These are phyloP conservation scores for Plectosphaerella plurivora DNA, from an alignment of 2,329 filamentous ascomycete species.

Conservation along the genomic window DNA sequence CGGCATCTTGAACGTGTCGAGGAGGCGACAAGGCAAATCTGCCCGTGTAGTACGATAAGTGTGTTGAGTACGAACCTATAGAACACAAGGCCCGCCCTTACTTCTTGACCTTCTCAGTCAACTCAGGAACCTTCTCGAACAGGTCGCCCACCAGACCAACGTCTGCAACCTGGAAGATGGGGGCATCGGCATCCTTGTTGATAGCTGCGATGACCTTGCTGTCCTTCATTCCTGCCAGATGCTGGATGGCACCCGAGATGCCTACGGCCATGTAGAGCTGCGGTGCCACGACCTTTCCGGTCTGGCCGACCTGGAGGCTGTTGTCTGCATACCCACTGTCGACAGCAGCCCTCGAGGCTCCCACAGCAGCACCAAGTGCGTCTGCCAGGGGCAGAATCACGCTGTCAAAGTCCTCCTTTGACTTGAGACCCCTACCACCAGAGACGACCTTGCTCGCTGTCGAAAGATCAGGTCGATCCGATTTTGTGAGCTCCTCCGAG, in stretches of 20 bases:
- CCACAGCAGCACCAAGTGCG: constrained; percentile 88
- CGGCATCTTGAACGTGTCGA: constrained; percentile 25
- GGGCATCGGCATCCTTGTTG: constrained; percentile 95
- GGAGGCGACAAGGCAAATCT: too few species aligned
- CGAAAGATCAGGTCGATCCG: constrained; percentile 86
- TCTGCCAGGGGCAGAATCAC: constrained; percentile 91
- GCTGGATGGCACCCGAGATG: constrained; percentile 96
- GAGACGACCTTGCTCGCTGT: constrained; percentile 90
- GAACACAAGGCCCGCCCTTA: not conserved
- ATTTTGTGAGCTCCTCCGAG: constrained; percentile 87
- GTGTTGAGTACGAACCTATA: not conserved
- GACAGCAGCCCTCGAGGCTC: constrained; percentile 89
- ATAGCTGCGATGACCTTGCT: constrained; percentile 99
- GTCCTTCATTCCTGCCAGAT: constrained; percentile 99
- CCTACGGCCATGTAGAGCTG: constrained; percentile 93
- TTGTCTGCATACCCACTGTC: constrained; percentile 98
- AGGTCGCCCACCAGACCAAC: constrained; percentile 93
- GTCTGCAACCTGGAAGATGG: constrained; percentile 97
- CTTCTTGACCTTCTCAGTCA: constrained; percentile 87
- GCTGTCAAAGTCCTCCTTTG: constrained; percentile 94
- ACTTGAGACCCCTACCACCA: constrained; percentile 91
- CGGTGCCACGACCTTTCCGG: constrained; percentile 96
- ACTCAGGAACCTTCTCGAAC: constrained; percentile 91
- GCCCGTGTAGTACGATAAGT: constrained; percentile 4
- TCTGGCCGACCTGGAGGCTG: constrained; percentile 96